Evolutionary conservation across 2,329 filamentous ascomycete species (phyloP).

Genomic region (Fusarium lyarnte): DNA sequence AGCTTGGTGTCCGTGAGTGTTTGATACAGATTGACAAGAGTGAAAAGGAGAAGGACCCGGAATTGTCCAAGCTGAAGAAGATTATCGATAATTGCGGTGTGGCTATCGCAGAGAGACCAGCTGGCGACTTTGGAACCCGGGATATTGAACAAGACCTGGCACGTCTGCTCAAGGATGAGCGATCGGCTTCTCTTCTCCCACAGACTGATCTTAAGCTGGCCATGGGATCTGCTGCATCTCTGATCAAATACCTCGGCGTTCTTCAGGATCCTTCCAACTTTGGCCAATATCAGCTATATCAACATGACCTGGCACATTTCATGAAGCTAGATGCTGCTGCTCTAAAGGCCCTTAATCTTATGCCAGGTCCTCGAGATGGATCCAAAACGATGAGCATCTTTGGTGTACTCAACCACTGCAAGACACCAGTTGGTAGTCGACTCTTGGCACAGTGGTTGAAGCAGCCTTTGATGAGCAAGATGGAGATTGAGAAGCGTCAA

Average conservation of each 20-base stretch:
- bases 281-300: constrained; percentile 95
- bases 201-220: constrained; percentile 94
- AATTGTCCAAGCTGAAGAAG: constrained; percentile 84
- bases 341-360: constrained; percentile 91
- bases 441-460: constrained; percentile 96
- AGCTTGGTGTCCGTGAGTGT: constrained; percentile 94
- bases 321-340: constrained; percentile 99
- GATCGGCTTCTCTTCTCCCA: constrained; percentile 78
- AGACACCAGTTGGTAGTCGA: constrained; percentile 91
- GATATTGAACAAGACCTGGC: constrained; percentile 97
- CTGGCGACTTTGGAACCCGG: constrained; percentile 81
- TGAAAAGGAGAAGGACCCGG: constrained; percentile 87
- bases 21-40: constrained; percentile 81
- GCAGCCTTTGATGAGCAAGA: constrained; percentile 91
- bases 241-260: constrained; percentile 94
- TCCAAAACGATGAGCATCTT: constrained; percentile 98
- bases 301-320: constrained; percentile 95
- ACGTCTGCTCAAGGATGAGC: constrained; percentile 86
- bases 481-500: constrained; percentile 89
- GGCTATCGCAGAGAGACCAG: constrained; percentile 82
- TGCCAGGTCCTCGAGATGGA: constrained; percentile 94
- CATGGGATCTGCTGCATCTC: constrained; percentile 91
- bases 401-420: constrained; percentile 95
- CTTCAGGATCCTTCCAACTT: constrained; percentile 95
- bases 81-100: constrained; percentile 95